Evolutionary conservation across 2,329 filamentous ascomycete genomes (phyloP).

Genomic region (Chrysosphaeria jannelii): DNA sequence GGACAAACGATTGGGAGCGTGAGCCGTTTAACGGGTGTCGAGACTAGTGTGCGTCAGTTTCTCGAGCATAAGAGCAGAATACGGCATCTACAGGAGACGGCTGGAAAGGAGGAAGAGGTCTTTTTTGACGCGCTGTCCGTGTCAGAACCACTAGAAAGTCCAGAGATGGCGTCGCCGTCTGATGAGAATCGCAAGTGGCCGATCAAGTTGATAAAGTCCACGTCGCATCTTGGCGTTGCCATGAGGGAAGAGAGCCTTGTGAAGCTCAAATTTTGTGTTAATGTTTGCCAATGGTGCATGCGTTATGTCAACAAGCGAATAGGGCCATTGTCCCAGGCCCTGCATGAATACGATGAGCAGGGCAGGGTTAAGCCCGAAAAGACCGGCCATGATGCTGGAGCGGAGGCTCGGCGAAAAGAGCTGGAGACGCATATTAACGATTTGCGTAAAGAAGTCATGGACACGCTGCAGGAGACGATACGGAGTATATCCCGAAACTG

Average conservation of each 20-base stretch:
- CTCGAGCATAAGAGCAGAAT: slow-evolving; percentile 18
- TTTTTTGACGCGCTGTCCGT: no score
- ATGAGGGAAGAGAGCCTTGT: slow-evolving; percentile 71
- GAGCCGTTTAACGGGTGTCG: slow-evolving; percentile 60
- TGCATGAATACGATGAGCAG: slow-evolving; percentile 48
- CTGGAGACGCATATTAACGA: slow-evolving; percentile 32
- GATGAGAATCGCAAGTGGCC: slow-evolving; percentile 34
- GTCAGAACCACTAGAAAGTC: neutral
- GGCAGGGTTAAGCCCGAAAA: no score
- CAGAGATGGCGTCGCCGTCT: neutral
- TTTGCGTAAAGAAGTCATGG: slow-evolving; percentile 40
- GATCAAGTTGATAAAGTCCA: slow-evolving; percentile 62
- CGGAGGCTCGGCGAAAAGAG: slow-evolving; percentile 8
- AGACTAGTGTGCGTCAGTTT: slow-evolving; percentile 65
- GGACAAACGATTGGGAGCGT: slow-evolving; percentile 67
- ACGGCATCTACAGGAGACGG: no score
- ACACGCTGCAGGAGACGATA: slow-evolving; percentile 53
- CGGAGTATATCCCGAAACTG: slow-evolving; percentile 69
- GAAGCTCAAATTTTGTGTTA: slow-evolving; percentile 59
- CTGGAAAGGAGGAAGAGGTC: no score
- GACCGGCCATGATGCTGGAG: neutral
- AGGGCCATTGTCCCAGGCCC: slow-evolving; percentile 36
- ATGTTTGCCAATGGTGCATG: slow-evolving; percentile 56
- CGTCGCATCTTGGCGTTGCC: slow-evolving; percentile 66
- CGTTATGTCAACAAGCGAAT: slow-evolving; percentile 52